A percentile compares a stretch with the other conserved stretches of the same genome.
Evolutionary conservation across 768 basidiomycete genomes (phyloP).

Genomic region (Leccinum olivaceopallidum): DNA sequence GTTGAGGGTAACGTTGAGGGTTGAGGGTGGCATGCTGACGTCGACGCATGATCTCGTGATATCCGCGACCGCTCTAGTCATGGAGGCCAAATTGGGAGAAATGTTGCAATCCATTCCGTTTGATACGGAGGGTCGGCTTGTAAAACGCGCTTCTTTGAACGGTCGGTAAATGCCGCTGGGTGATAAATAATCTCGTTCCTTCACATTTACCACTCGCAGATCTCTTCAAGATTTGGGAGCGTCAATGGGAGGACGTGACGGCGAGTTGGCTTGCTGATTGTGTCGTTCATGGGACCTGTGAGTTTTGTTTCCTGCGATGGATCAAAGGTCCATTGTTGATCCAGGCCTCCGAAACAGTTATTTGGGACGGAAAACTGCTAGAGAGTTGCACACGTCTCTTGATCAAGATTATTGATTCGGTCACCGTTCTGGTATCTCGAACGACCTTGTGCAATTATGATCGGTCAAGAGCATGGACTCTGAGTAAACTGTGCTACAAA

Average conservation of each 20-base stretch:
- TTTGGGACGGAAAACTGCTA: constrained; percentile 52
- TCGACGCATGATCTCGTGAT: constrained; percentile 48
- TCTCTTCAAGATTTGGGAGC: constrained; percentile 28
- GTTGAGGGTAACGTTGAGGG: constrained; percentile 33
- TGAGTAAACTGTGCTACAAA: constrained; percentile 34
- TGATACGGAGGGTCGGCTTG: constrained; percentile 59
- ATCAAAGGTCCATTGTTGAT: background rate
- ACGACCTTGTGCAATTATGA: constrained; percentile 40
- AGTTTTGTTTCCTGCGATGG: constrained; percentile 21
- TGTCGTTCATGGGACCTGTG: constrained; percentile 45
- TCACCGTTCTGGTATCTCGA: constrained; percentile 30
- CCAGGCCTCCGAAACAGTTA: constrained; percentile 39
- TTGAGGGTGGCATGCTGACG: constrained; percentile 43
- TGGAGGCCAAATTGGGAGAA: constrained; percentile 55
- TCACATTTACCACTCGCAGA: constrained; percentile 12
- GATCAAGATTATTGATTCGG: constrained; percentile 36
- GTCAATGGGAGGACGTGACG: constrained; percentile 25
- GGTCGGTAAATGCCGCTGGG: constrained; percentile 39
- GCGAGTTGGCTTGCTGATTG: constrained; percentile 26
- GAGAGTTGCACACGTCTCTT: constrained; percentile 42
- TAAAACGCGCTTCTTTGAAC: constrained; percentile 45
- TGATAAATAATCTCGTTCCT: background rate
- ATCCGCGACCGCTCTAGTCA: constrained; percentile 50
- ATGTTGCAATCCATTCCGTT: constrained; percentile 43
- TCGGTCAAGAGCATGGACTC: constrained; percentile 36